phyloP scores from a whole-genome alignment of 2,329 filamentous ascomycete genomes.

The Knufia fluminis region DNA sequence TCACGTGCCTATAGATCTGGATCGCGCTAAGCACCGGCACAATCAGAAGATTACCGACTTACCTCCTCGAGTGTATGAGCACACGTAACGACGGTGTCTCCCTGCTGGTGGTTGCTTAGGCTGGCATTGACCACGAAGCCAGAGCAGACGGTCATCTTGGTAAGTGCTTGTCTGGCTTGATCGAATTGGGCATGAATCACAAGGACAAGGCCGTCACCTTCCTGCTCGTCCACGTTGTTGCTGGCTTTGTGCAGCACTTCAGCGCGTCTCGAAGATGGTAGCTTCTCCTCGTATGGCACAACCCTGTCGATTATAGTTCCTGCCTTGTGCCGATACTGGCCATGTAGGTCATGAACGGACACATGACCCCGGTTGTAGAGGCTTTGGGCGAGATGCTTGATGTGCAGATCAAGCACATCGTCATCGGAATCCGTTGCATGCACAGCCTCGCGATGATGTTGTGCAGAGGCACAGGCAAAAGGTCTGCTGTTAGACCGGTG shows the following conservation, averaged over 20 bases:
- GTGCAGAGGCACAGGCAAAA: neutral
- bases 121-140: conserved; percentile 8
- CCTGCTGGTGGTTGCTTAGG: neutral
- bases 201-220: conserved; percentile 7
- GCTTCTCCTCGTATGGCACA: conserved; percentile 8
- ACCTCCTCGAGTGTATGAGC: conserved; percentile 8
- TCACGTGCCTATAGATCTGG: conserved; percentile 3
- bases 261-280: neutral
- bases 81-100: conserved; percentile 7
- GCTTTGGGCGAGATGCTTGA: neutral
- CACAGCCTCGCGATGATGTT: neutral
- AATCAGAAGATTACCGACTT: neutral
- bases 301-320: neutral
- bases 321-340: conserved; percentile 7
- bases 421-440: neutral
- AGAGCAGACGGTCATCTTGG: conserved; percentile 6
- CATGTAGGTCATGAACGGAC: neutral
- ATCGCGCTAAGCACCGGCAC: neutral
- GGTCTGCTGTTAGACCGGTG: neutral
- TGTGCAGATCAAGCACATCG: conserved; percentile 1
- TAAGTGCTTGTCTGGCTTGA: neutral
- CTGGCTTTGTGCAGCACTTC: neutral
- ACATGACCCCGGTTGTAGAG: neutral
- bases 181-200: conserved; percentile 7
- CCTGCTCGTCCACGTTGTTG: neutral